phyloP scores from a whole-genome alignment of 2,329 filamentous ascomycete species.

The Aspergillus sp. region DNA sequence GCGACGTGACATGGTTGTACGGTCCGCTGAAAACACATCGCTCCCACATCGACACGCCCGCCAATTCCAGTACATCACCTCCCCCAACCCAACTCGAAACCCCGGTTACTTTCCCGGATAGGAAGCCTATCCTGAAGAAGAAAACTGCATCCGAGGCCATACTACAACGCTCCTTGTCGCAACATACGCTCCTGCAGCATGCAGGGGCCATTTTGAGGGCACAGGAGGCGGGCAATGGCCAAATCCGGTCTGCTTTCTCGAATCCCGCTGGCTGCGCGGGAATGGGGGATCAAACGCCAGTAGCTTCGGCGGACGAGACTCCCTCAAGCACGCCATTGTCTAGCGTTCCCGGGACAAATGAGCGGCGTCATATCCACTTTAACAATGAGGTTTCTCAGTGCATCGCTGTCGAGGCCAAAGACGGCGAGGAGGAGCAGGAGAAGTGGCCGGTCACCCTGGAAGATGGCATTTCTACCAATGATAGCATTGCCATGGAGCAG shows the following conservation, averaged over 20 bases:
- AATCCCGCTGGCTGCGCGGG: slow-evolving; percentile 61
- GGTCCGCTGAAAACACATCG: slow-evolving; percentile 80
- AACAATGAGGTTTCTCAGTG: slow-evolving; percentile 94
- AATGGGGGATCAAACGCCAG: slow-evolving; percentile 46
- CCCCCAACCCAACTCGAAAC: slow-evolving; percentile 49
- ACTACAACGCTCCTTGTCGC: slow-evolving; percentile 78
- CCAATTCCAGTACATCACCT: slow-evolving; percentile 36
- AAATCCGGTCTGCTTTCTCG: slow-evolving; percentile 47
- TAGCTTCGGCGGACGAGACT: slow-evolving; percentile 43
- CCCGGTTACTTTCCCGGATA: slow-evolving; percentile 57
- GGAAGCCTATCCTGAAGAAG: slow-evolving; percentile 94
- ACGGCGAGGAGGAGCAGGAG: slow-evolving; percentile 52
- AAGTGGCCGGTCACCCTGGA: slow-evolving; percentile 31
- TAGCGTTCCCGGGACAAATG: slow-evolving; percentile 54
- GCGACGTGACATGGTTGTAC: slow-evolving; percentile 95
- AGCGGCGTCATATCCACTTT: slow-evolving; percentile 83
- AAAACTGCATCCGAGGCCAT: slow-evolving; percentile 93
- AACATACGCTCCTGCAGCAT: slow-evolving; percentile 81
- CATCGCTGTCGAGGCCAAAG: slow-evolving; percentile 82
- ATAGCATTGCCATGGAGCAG: slow-evolving; percentile 69
- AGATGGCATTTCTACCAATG: slow-evolving; percentile 60
- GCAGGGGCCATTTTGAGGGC: slow-evolving; percentile 78
- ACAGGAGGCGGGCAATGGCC: slow-evolving; percentile 55
- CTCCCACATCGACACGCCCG: slow-evolving; percentile 42
- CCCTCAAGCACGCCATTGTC: slow-evolving; percentile 62